Percentiles rank a stretch among this genome's conserved stretches.
These are phyloP conservation scores for Azolla pinnata DNA, from an alignment of 75 land plant species.

Conservation along the genomic window DNA sequence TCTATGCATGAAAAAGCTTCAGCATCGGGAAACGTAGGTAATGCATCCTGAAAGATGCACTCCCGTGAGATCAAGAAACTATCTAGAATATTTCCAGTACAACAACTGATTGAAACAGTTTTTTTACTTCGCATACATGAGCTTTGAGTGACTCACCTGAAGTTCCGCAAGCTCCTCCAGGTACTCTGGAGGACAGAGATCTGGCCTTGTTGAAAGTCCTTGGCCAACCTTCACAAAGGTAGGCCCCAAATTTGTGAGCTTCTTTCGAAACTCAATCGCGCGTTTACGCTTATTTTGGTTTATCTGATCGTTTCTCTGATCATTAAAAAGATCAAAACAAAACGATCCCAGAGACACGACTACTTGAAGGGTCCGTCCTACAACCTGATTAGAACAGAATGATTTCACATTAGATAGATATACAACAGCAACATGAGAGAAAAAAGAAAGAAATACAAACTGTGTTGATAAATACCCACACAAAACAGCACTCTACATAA, in stretches of 20 bases:
- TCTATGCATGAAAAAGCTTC: constrained; percentile 92
- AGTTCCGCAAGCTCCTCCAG: constrained; percentile 86
- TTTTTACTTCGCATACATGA: background rate
- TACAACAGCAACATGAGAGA: too few relatives aligned
- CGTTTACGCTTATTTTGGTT: constrained; percentile 48
- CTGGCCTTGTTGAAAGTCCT: constrained; percentile 92
- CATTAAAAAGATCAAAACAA: constrained; percentile 43
- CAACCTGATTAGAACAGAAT: too few relatives aligned
- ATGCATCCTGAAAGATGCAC: constrained; percentile 96
- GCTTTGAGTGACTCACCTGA: constrained; percentile 35
- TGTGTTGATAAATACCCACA: too few relatives aligned
- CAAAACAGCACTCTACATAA: too few relatives aligned
- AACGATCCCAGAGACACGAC: constrained; percentile 53
- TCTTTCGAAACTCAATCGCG: constrained; percentile 53
- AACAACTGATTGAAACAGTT: background rate
- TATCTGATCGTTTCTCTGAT: constrained; percentile 44
- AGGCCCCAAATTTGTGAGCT: constrained; percentile 75
- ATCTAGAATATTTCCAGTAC: too few relatives aligned
- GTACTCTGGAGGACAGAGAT: constrained; percentile 86
- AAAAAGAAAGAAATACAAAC: too few relatives aligned
- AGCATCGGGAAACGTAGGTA: constrained; percentile 88
- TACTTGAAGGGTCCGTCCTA: constrained; percentile 52
- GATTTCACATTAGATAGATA: too few relatives aligned
- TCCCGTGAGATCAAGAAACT: too few relatives aligned
- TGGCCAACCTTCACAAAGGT: constrained; percentile 97